Base-by-base conservation (phyloP, 306 rosid genomes). In the Sesbania bispinosa region DNA sequence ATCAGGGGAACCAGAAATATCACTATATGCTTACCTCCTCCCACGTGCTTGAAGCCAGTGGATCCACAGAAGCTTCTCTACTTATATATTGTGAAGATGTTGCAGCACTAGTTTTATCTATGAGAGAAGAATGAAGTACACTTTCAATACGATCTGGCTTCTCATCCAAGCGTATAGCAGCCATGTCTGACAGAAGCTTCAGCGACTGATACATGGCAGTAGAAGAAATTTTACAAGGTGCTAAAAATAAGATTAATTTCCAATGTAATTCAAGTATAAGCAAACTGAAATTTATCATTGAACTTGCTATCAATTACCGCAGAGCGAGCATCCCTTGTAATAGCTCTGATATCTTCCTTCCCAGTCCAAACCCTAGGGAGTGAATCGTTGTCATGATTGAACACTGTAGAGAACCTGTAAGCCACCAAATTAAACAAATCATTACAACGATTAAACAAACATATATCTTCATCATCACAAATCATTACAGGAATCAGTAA, bases 351-450 rank as follows among this genome's bases (percentile, higher is more conserved):
- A 82, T 93, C 95, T 82, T 93, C 98, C 13, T 80, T 89, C 75
- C 90, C 94, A 39, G 96, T 88, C 98, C 98, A 93, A 72, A 89
- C 68, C 78, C 98, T 84, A 13, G 98, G 98, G 71, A 93, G 78
- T 11, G 96, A 90, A 80, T 90, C 97, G 69, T 51, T 66, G 83
- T 93, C 97, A 77, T 84, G 96, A 75, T 80, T 85, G 79, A 93
- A 93, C 45, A 93, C 71, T 0, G 90, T 82, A 2, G 96, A 85
- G 86, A 93, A 93, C 89, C 98, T 93, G 62, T 73, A 29, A 84
- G 87, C 61, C 47, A 39, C 59, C 29, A 59, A 61, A 75, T 16
- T 41, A 69, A 69, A n/a, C n/a, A n/a, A n/a, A n/a, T n/a, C n/a
- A n/a, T n/a, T n/a, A n/a, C n/a, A n/a, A n/a, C n/a, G n/a, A n/a